A percentile compares a stretch with the other conserved stretches of the same genome.
phyloP scores from a whole-genome alignment of 768 basidiomycete species.

The Coprinopsis marcescibilis region DNA sequence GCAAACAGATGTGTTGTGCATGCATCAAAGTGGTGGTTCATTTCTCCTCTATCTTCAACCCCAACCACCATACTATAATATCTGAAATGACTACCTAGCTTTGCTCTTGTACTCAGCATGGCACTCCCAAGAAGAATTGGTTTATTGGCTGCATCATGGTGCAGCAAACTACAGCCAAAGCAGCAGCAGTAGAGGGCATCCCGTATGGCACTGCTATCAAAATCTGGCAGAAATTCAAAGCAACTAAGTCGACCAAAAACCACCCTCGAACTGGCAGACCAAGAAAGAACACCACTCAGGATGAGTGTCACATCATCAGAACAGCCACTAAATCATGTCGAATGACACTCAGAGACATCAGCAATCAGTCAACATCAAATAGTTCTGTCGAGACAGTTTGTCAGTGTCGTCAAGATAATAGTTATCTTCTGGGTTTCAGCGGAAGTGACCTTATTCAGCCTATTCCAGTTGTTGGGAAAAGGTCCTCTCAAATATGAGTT shows the following conservation, averaged over 20 bases:
- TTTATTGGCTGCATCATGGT: background rate
- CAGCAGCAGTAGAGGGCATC: background rate
- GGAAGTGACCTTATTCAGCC: conserved; percentile 16
- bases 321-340: background rate
- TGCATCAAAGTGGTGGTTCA: too few relatives aligned
- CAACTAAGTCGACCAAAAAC: conserved; percentile 15
- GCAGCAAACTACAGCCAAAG: background rate
- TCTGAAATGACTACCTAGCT: too few relatives aligned
- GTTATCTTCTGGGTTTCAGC: conserved; percentile 16
- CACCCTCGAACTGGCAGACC: conserved; percentile 14
- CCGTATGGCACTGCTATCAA: background rate
- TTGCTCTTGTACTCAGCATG: background rate
- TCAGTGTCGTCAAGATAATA: background rate
- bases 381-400: background rate
- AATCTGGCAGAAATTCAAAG: conserved; percentile 12
- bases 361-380: background rate
- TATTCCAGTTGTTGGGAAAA: too few relatives aligned
- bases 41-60: too few relatives aligned
- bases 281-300: background rate
- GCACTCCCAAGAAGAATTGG: background rate
- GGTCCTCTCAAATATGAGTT: too few relatives aligned
- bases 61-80: too few relatives aligned
- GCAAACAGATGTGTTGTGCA: too few relatives aligned
- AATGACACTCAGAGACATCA: background rate
- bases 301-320: background rate